Evolutionary conservation across 805 yeast genomes (phyloP).

Genomic region (Cyberlindnera mississippiensis): DNA sequence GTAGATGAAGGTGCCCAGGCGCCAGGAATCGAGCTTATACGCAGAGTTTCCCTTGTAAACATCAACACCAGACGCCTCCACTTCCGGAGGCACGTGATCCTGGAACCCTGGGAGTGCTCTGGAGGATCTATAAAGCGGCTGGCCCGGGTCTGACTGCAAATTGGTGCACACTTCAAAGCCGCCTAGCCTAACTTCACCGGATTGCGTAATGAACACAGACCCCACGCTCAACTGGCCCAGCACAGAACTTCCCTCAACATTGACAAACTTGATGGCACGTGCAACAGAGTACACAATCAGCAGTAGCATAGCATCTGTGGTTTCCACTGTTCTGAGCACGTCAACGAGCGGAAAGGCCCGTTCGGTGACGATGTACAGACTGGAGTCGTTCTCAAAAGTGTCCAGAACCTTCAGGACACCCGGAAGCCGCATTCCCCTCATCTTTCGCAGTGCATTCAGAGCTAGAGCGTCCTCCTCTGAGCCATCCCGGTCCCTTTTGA

Average conservation of each 20-base stretch:
- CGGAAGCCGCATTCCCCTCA: constrained; percentile 62
- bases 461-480: constrained; percentile 36
- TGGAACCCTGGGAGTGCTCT: constrained; percentile 31
- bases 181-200: constrained; percentile 81
- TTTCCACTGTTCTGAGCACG: constrained; percentile 31
- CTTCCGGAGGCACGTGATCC: constrained; percentile 51
- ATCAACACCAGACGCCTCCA: constrained; percentile 40
- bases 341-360: constrained; percentile 49
- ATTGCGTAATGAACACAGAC: constrained; percentile 62
- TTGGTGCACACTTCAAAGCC: constrained; percentile 71
- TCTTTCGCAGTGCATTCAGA: constrained; percentile 40
- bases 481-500: constrained; percentile 52
- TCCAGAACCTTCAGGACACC: constrained; percentile 64
- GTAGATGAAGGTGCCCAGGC: constrained; percentile 53
- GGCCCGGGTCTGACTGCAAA: constrained; percentile 33
- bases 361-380: constrained; percentile 63
- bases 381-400: constrained; percentile 55
- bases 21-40: constrained; percentile 58
- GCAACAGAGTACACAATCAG: constrained; percentile 57
- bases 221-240: constrained; percentile 59
- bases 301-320: constrained; percentile 36
- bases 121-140: constrained; percentile 33
- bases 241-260: constrained; percentile 49
- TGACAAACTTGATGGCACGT: constrained; percentile 52
- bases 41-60: constrained; percentile 32